These are phyloP conservation scores for Glonium stellatum DNA, from an alignment of 495 filamentous ascomycete genomes.

Conservation along the genomic window DNA sequence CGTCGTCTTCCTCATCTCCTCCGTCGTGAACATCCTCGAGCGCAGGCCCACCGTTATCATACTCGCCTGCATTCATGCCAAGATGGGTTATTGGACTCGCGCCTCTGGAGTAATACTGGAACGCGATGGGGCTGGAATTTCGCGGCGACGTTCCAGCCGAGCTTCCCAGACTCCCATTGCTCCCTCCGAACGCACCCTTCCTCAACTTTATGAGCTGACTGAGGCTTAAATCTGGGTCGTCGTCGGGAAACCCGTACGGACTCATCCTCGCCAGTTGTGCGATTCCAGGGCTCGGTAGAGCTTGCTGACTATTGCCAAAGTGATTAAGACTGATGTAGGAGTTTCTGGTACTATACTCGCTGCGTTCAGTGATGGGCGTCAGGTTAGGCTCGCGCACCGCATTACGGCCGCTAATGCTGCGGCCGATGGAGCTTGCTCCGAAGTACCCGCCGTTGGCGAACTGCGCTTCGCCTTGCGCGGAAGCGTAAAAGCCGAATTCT, in stretches of 20 bases:
- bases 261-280: conserved; percentile 67
- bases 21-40: conserved; percentile 8
- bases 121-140: conserved; percentile 26
- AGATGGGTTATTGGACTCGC: conserved; percentile 9
- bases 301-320: conserved; percentile 40
- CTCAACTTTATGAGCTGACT: conserved; percentile 65
- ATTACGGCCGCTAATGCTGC: conserved; percentile 62
- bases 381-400: conserved; percentile 80
- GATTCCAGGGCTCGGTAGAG: conserved; percentile 52
- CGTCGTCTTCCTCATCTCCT: conserved; percentile 6
- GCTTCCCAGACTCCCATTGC: conserved; percentile 52
- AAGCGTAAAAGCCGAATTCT: conserved; percentile 95
- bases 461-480: conserved; percentile 36
- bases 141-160: conserved; percentile 17
- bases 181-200: conserved; percentile 72
- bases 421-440: conserved; percentile 58
- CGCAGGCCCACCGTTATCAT: conserved; percentile 14
- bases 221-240: conserved; percentile 63
- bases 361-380: conserved; percentile 93
- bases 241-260: conserved; percentile 41
- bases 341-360: conserved; percentile 92
- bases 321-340: conserved; percentile 69
- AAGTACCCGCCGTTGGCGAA: conserved; percentile 88
- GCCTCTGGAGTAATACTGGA: conserved; percentile 14
- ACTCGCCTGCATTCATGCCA: background rate